These are phyloP conservation scores for Exophiala oligosperma DNA, from an alignment of 2,329 filamentous ascomycete genomes.

Conservation along the genomic window DNA sequence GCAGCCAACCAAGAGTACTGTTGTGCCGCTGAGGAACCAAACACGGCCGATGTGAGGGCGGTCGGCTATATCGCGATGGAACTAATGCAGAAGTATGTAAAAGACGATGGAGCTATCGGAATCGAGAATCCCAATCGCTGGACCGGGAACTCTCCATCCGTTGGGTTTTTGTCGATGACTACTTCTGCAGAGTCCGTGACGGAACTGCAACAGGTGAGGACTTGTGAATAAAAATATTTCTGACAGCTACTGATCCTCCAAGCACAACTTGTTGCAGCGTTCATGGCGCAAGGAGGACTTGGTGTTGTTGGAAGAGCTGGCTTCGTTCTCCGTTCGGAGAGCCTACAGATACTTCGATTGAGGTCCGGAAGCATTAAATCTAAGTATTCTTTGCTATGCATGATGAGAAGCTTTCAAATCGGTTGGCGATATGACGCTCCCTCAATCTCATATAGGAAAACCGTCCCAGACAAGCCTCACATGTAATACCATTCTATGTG, in stretches of 20 bases:
- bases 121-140: constrained; percentile 34
- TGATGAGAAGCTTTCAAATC: background rate
- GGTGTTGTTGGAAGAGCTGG: constrained; percentile 1
- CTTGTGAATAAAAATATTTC: background rate
- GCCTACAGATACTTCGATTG: background rate
- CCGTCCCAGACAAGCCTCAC: background rate
- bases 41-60: constrained; percentile 24
- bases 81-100: constrained; percentile 36
- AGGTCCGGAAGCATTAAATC: background rate
- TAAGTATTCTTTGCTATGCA: background rate
- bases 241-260: background rate
- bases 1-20: constrained; percentile 10
- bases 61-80: constrained; percentile 31
- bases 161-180: constrained; percentile 1
- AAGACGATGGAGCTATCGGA: constrained; percentile 35
- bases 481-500: background rate
- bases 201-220: background rate
- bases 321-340: background rate
- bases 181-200: background rate
- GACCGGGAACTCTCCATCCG: constrained; percentile 13
- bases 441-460: no score
- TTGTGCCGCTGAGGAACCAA: background rate
- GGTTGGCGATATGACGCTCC: background rate
- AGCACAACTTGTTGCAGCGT: background rate
- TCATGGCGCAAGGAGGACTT: constrained; percentile 2